phyloP scores from a whole-genome alignment of 2,329 filamentous ascomycete species.

The Cladosporium sp. region DNA sequence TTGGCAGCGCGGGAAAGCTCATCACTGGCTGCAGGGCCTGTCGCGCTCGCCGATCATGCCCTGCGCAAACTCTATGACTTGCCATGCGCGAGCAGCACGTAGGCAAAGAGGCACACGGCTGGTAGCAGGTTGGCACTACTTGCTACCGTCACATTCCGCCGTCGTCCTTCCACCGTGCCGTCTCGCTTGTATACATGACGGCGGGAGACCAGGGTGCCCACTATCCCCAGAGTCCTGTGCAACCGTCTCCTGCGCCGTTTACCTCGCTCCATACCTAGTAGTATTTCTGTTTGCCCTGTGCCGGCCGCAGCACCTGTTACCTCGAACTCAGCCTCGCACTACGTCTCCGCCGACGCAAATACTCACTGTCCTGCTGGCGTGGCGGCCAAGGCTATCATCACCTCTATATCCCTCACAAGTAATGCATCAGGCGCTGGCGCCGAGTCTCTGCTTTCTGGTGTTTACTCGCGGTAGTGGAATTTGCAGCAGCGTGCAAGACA shows the following conservation, averaged over 20 bases:
- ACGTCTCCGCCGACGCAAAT: background rate
- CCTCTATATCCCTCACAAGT: background rate
- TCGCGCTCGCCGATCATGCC: no score
- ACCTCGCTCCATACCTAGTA: background rate
- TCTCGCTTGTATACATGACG: background rate
- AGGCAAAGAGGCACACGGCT: background rate
- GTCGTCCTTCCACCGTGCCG: background rate
- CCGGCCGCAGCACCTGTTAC: conserved; percentile 1
- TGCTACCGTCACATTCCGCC: conserved; percentile 10
- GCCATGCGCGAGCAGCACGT: background rate
- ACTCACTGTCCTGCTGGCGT: background rate
- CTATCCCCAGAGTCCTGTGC: conserved; percentile 3
- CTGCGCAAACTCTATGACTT: background rate
- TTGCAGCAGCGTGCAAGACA: background rate
- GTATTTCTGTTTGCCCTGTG: background rate
- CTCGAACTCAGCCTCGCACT: conserved; percentile 5
- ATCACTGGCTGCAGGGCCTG: no score
- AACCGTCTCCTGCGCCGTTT: background rate
- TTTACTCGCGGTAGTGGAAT: background rate
- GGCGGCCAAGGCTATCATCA: background rate
- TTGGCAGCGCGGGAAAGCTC: no score
- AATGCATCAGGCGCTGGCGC: conserved; percentile 9
- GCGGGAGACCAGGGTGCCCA: background rate
- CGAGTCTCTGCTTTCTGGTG: background rate
- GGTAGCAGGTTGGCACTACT: background rate